Conservation (phyloP, 2,329 filamentous ascomycete genomes). For the Sporothrix luriei region DNA sequence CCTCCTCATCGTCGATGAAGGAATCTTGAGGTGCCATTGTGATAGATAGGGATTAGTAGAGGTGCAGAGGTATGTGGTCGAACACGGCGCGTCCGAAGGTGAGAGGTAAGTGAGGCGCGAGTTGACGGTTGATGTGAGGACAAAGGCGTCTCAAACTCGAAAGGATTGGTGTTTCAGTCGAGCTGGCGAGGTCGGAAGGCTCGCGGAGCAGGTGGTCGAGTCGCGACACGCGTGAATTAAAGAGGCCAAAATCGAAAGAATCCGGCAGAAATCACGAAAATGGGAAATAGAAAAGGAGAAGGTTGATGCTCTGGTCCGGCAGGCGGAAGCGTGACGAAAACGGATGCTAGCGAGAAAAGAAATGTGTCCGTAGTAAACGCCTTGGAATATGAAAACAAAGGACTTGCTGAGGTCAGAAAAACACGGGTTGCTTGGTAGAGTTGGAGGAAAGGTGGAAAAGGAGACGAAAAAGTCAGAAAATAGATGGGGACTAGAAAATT, state of each 20-base stretch:
- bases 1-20: conserved; percentile 72
- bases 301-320: conserved; percentile 11
- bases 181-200: conserved; percentile 1
- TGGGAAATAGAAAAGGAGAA: conserved; percentile 18
- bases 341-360: not conserved
- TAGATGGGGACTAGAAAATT: conserved; percentile 28
- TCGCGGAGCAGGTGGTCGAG: not conserved
- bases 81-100: conserved; percentile 17
- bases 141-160: not conserved
- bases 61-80: conserved; percentile 7
- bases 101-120: conserved; percentile 15
- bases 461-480: conserved; percentile 28
- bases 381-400: conserved; percentile 14
- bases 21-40: conserved; percentile 69
- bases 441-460: conserved; percentile 19
- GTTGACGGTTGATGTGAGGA: not conserved
- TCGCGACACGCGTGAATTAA: conserved; percentile 20
- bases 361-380: conserved; percentile 18
- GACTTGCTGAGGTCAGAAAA: conserved; percentile 17
- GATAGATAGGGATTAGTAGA: conserved; percentile 32
- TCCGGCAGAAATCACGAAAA: not conserved
- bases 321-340: not conserved
- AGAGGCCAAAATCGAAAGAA: not conserved
- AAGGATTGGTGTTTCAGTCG: not conserved
- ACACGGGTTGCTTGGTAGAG: not conserved